A percentile compares a stretch with the other conserved stretches of the same genome.
Evolutionary conservation across 768 basidiomycete species (phyloP).

Genomic region (Mycena rebaudengoi): DNA sequence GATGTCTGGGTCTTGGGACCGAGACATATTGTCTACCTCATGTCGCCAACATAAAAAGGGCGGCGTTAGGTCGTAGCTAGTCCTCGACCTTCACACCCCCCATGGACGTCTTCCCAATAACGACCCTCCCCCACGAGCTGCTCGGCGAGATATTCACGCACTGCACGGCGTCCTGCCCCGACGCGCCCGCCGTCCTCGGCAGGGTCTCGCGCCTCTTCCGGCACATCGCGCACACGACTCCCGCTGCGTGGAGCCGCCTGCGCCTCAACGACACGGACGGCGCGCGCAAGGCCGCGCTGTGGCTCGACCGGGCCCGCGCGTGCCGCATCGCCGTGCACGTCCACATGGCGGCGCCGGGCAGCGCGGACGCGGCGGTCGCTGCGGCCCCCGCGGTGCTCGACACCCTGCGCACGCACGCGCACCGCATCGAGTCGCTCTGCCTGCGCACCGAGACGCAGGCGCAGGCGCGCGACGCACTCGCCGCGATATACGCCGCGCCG

Average conservation of each 20-base stretch:
- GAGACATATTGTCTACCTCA: neutral
- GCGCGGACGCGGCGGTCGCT: neutral
- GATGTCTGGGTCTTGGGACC: neutral
- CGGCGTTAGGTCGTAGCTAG: neutral
- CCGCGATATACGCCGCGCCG: slow-evolving; percentile 25
- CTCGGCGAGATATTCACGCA: slow-evolving; percentile 45
- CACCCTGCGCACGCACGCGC: slow-evolving; percentile 14
- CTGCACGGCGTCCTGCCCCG: slow-evolving; percentile 33
- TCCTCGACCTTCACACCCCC: neutral
- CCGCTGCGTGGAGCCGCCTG: slow-evolving; percentile 40
- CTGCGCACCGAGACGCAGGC: slow-evolving; percentile 29
- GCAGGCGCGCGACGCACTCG: slow-evolving; percentile 29
- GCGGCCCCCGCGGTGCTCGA: neutral
- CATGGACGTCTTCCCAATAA: neutral
- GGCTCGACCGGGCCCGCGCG: slow-evolving; percentile 39
- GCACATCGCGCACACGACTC: slow-evolving; percentile 37
- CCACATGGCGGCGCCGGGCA: slow-evolving; percentile 15
- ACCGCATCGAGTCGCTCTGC: slow-evolving; percentile 26
- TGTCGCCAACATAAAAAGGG: no score
- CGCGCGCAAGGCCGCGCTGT: slow-evolving; percentile 37
- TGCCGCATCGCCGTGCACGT: slow-evolving; percentile 34
- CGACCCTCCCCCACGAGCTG: slow-evolving; percentile 41
- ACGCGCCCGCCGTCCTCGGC: slow-evolving; percentile 44
- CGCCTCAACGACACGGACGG: slow-evolving; percentile 28
- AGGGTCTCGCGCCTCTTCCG: slow-evolving; percentile 41